Evolutionary conservation across 2,329 filamentous ascomycete genomes (phyloP).

Genomic region (Boeremia exigua): DNA sequence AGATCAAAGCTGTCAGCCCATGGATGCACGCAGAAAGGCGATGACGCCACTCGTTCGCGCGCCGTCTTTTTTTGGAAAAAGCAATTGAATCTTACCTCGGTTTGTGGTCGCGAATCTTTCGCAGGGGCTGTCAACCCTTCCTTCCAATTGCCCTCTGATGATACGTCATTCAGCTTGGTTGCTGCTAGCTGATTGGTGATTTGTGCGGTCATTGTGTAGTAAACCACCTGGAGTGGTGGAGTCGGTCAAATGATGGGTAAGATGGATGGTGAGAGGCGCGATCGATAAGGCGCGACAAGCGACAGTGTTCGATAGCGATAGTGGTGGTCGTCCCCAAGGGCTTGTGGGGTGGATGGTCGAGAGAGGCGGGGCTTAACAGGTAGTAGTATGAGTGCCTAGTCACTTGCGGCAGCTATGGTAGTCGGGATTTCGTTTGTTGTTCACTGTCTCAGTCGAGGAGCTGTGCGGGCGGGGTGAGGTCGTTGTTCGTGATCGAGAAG

Average conservation of each 20-base stretch:
- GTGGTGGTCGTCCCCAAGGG: constrained; percentile 19
- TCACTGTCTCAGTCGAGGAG: constrained; percentile 15
- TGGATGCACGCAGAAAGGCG: neutral
- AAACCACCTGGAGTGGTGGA: constrained; percentile 33
- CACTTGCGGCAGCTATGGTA: constrained; percentile 21
- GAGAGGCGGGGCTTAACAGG: constrained; percentile 23
- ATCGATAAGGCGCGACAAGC: constrained; percentile 26
- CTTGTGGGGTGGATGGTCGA: constrained; percentile 21
- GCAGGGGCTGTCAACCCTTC: constrained; percentile 72
- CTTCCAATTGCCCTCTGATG: constrained; percentile 73
- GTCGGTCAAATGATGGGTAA: constrained; percentile 18
- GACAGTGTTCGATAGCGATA: constrained; percentile 23
- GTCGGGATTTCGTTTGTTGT: constrained; percentile 2
- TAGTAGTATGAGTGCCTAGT: constrained; percentile 20
- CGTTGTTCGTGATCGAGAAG: constrained; percentile 22
- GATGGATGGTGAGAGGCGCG: constrained; percentile 14
- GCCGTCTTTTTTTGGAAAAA: neutral
- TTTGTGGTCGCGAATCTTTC: constrained; percentile 80
- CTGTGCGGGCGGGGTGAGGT: constrained; percentile 12
- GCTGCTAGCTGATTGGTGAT: constrained; percentile 64
- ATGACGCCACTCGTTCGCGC: neutral
- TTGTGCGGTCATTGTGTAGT: constrained; percentile 55
- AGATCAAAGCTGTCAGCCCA: constrained; percentile 22
- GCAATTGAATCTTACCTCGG: constrained; percentile 64
- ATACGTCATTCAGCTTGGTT: constrained; percentile 58